phyloP scores from a whole-genome alignment of 1,284 basidiomycete species.

The Marasmius sp. region DNA sequence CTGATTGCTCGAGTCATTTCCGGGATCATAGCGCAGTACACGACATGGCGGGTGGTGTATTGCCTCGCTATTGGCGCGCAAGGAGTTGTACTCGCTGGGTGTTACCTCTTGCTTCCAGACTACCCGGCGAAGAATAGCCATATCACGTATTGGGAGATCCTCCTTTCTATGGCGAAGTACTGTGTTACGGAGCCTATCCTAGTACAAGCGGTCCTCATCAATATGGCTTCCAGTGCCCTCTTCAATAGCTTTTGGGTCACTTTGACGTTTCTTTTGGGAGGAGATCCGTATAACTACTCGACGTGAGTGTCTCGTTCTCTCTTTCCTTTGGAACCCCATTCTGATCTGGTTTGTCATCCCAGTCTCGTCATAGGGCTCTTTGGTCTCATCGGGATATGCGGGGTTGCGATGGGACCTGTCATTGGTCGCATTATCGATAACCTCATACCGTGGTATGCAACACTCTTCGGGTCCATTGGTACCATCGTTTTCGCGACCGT shows the following conservation, averaged over 20 bases:
- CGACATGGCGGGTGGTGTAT: slow-evolving; percentile 64
- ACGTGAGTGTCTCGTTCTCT: slow-evolving; percentile 41
- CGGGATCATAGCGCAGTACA: slow-evolving; percentile 64
- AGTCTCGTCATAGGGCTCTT: slow-evolving; percentile 75
- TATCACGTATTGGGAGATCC: slow-evolving; percentile 59
- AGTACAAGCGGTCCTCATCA: slow-evolving; percentile 62
- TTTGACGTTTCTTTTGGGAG: slow-evolving; percentile 69
- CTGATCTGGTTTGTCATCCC: slow-evolving; percentile 4
- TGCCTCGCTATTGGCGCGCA: slow-evolving; percentile 66
- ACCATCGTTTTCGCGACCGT: slow-evolving; percentile 47
- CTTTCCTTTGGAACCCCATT: not conserved
- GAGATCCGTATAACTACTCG: slow-evolving; percentile 62
- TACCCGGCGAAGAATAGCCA: slow-evolving; percentile 64
- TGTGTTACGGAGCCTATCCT: slow-evolving; percentile 68
- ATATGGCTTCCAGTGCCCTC: slow-evolving; percentile 54
- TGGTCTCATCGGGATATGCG: slow-evolving; percentile 67
- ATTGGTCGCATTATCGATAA: slow-evolving; percentile 61
- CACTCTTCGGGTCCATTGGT: slow-evolving; percentile 45
- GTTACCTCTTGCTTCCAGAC: slow-evolving; percentile 65
- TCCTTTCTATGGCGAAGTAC: slow-evolving; percentile 70
- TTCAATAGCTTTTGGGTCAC: slow-evolving; percentile 71
- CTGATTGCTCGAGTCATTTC: slow-evolving; percentile 66
- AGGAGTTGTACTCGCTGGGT: slow-evolving; percentile 44
- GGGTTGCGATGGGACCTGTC: slow-evolving; percentile 62
- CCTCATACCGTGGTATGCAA: slow-evolving; percentile 66